Conservation (phyloP, 495 filamentous ascomycete species). For the Neurospora sp. region DNA sequence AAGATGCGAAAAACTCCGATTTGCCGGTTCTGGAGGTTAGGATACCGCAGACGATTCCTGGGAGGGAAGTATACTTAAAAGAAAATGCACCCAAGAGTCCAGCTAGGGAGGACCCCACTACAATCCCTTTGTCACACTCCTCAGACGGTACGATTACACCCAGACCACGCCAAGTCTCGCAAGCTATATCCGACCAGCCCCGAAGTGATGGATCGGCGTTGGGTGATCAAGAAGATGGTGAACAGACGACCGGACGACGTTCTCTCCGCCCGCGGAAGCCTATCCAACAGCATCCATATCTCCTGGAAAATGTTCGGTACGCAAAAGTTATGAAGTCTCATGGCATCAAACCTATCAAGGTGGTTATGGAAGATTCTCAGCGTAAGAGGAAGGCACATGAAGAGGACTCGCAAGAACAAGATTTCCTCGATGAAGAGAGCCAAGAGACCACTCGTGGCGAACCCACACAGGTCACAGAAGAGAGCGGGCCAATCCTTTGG, state of each 20-base stretch:
- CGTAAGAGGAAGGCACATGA: constrained; percentile 18
- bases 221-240: constrained; percentile 8
- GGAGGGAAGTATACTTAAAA: not conserved
- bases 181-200: not conserved
- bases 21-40: not conserved
- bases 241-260: constrained; percentile 18
- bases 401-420: constrained; percentile 41
- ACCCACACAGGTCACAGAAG: constrained; percentile 15
- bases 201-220: not conserved
- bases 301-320: constrained; percentile 59
- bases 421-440: constrained; percentile 40
- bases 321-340: constrained; percentile 47
- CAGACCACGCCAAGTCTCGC: not conserved
- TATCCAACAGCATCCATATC: constrained; percentile 67
- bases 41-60: not conserved
- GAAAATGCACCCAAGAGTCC: not conserved
- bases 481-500: constrained; percentile 17
- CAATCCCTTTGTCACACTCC: not conserved
- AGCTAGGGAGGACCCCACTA: not conserved
- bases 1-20: not conserved
- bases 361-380: constrained; percentile 26
- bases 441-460: constrained; percentile 21
- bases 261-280: constrained; percentile 59
- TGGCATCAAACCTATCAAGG: constrained; percentile 52
- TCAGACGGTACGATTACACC: not conserved